Conservation (phyloP, 768 basidiomycete genomes). For the Cystobasidium tubakii region DNA sequence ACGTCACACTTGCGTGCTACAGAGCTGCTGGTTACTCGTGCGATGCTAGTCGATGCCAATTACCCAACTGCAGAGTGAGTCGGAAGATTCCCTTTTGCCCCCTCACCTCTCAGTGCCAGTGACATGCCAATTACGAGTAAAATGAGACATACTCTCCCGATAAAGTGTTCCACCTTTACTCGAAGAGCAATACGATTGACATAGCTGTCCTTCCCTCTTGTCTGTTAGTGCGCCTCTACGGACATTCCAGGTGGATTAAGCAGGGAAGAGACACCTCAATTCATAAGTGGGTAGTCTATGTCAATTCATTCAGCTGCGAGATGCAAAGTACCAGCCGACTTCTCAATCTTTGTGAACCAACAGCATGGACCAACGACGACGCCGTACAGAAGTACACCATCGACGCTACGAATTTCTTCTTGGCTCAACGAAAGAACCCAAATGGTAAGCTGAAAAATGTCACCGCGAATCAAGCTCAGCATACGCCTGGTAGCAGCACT, state of each 20-base stretch:
- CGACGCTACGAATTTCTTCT: constrained; percentile 67
- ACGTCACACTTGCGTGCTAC: constrained; percentile 49
- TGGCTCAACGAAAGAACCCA: constrained; percentile 67
- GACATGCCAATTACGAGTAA: too few species aligned
- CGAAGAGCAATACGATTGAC: not conserved
- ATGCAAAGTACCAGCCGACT: too few species aligned
- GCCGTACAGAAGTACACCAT: constrained; percentile 71
- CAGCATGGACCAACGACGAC: constrained; percentile 43
- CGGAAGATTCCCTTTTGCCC: not conserved
- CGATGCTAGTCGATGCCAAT: constrained; percentile 60
- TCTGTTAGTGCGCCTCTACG: constrained; percentile 60
- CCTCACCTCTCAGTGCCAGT: too few species aligned
- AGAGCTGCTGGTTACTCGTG: constrained; percentile 66
- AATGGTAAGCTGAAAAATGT: constrained; percentile 55
- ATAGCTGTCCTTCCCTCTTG: not conserved
- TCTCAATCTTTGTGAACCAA: too few species aligned
- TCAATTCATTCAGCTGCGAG: too few species aligned
- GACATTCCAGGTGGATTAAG: constrained; percentile 65
- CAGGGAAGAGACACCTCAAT: constrained; percentile 54
- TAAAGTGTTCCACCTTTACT: too few species aligned
- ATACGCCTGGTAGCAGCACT: too few species aligned
- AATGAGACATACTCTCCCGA: too few species aligned
- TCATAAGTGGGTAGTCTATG: constrained; percentile 37
- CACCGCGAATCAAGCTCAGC: too few species aligned
- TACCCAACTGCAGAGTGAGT: constrained; percentile 58